A percentile compares a stretch with the other conserved stretches of the same genome.
Evolutionary conservation across 2,329 filamentous ascomycete genomes (phyloP).

Genomic region (Alternaria sp.): DNA sequence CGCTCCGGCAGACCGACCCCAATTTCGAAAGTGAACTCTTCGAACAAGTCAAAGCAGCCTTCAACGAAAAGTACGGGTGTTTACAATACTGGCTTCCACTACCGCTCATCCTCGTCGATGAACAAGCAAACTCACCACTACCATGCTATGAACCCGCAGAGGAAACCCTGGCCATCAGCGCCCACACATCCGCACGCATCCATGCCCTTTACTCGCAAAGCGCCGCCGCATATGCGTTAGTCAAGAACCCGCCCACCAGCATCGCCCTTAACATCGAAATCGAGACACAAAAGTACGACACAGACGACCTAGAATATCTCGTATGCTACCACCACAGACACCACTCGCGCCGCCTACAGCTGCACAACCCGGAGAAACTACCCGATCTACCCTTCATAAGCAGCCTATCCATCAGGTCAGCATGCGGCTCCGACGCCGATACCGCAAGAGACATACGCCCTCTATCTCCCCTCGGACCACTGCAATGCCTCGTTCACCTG

Average conservation of each 20-base stretch:
- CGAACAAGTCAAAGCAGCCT: slow-evolving; percentile 14
- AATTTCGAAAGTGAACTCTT: slow-evolving; percentile 16
- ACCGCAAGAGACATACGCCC: slow-evolving; percentile 17
- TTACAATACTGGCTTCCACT: slow-evolving; percentile 15
- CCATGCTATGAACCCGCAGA: slow-evolving; percentile 16
- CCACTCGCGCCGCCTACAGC: slow-evolving; percentile 17
- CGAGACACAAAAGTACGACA: slow-evolving; percentile 11
- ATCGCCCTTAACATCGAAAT: slow-evolving; percentile 11
- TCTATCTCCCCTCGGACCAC: slow-evolving; percentile 18
- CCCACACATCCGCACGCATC: slow-evolving; percentile 15
- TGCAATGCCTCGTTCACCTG: slow-evolving; percentile 18
- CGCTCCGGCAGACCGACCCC: slow-evolving; percentile 13
- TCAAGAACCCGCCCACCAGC: slow-evolving; percentile 12
- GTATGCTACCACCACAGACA: slow-evolving; percentile 13
- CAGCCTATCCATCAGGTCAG: slow-evolving; percentile 7
- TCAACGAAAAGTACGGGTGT: slow-evolving; percentile 11
- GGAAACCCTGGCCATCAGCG: slow-evolving; percentile 13
- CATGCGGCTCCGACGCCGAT: neutral
- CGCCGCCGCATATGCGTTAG: slow-evolving; percentile 1
- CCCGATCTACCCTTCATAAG: slow-evolving; percentile 16
- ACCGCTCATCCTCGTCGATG: slow-evolving; percentile 15
- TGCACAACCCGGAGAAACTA: slow-evolving; percentile 13
- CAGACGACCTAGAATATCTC: slow-evolving; percentile 7
- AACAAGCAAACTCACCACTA: slow-evolving; percentile 5
- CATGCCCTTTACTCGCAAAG: slow-evolving; percentile 12